Evolutionary conservation across 176 grass and related monocot species (phyloP), one percentile per base, ranked within the genome.

Genomic region (Melocanna baccifera): DNA sequence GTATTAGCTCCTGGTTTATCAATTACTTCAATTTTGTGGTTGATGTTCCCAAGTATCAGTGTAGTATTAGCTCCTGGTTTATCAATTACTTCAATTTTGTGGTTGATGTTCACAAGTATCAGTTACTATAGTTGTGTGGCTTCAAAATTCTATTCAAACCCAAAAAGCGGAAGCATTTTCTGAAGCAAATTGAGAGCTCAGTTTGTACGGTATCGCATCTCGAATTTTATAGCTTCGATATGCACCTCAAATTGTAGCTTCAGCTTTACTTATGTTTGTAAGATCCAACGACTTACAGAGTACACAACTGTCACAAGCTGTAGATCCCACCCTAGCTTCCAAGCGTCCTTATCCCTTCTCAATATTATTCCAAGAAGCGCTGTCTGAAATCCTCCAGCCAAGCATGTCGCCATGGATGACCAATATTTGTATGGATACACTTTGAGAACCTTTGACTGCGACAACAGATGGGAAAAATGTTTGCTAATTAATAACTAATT

Each of bases 381-480:
- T 36, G 89, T 89, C 23, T 94, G 86, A 65, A 94, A 40, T 18
- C 85, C 88, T 83, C 88, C 92, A 64, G 86, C 42, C 20, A 94
- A 75, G 34, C 91, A 94, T 10, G 86, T 91, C 2, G 61, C 77
- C 88, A 91, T 91, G 62, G 88, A 90, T 2, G 88, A 85, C 82
- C 91, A 94, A 59, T 86, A 93, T 64, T 90, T 93, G 77, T 85
- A 93, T 0, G 91, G 88, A 61, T 93, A 93, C 16, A 93, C 88
- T 68, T 88, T 88, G 14, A 91, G 55, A 81, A 93, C 77, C 77
- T 86, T 90, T 0, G 82, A 87, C 88, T 93, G 65, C 5, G 13
- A 74, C 15, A 75, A 12, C 4, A 66, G 15, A 16, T 40, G 1
- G 12, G 47, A 50, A 16, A 16, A 50, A 50, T 16, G 47, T 16